These are phyloP conservation scores for Reticulascus tulasneorum DNA, from an alignment of 2,329 filamentous ascomycete genomes.

Conservation along the genomic window DNA sequence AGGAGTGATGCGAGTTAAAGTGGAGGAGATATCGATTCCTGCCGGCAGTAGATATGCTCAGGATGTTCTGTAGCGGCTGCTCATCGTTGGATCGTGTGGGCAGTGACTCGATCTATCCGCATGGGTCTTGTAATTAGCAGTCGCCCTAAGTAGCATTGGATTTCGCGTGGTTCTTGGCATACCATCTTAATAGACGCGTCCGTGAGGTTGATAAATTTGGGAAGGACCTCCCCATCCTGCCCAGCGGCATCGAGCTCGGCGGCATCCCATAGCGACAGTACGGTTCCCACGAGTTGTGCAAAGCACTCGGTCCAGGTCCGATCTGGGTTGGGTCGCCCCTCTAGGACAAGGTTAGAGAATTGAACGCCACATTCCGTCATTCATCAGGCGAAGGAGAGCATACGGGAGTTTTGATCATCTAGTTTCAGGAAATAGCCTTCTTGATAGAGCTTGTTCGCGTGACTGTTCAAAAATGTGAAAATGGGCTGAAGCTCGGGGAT, in stretches of 20 bases:
- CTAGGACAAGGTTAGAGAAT: slow-evolving; percentile 38
- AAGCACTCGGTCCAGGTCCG: slow-evolving; percentile 96
- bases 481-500: slow-evolving; percentile 91
- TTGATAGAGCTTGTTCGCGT: slow-evolving; percentile 94
- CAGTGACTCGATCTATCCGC: slow-evolving; percentile 73
- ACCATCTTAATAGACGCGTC: slow-evolving; percentile 99
- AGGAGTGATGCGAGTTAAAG: slow-evolving; percentile 89
- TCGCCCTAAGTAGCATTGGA: slow-evolving; percentile 4
- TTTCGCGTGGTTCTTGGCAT: slow-evolving; percentile 20
- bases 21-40: slow-evolving; percentile 94
- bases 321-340: slow-evolving; percentile 80
- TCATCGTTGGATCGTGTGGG: slow-evolving; percentile 75
- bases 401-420: slow-evolving; percentile 89
- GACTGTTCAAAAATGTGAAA: slow-evolving; percentile 89
- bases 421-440: slow-evolving; percentile 97
- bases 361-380: neutral
- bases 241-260: slow-evolving; percentile 84
- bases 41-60: slow-evolving; percentile 92
- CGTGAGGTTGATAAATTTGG: slow-evolving; percentile 93
- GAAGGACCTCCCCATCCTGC: slow-evolving; percentile 77
- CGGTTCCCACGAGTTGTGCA: slow-evolving; percentile 90
- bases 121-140: slow-evolving; percentile 9
- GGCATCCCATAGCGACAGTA: slow-evolving; percentile 93
- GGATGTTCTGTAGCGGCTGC: slow-evolving; percentile 85
- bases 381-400: slow-evolving; percentile 25